A percentile compares a stretch with the other conserved stretches of the same genome.
Conservation (phyloP, 2,329 filamentous ascomycete species). For the Cytospora piceicola region DNA sequence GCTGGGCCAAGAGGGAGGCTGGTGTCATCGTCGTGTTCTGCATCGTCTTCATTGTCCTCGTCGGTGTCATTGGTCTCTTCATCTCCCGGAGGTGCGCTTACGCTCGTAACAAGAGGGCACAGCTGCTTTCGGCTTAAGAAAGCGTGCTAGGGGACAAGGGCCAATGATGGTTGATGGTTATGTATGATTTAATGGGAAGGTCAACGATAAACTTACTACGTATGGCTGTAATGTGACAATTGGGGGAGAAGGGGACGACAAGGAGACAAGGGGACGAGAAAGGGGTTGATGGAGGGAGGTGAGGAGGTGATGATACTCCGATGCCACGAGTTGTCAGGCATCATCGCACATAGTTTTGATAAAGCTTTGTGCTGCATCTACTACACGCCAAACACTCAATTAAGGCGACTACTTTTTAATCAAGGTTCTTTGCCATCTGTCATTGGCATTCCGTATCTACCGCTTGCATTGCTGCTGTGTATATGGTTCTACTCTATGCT, state of each 20-base stretch:
- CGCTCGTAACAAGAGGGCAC: conserved; percentile 33
- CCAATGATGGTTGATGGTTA: conserved; percentile 8
- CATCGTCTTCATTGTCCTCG: conserved; percentile 60
- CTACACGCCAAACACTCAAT: conserved; percentile 24
- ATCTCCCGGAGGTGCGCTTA: conserved; percentile 42
- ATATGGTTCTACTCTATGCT: not conserved
- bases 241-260: not conserved
- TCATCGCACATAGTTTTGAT: conserved; percentile 25
- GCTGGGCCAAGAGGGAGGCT: conserved; percentile 61
- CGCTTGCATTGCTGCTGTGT: not conserved
- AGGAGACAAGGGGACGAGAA: too few relatives aligned
- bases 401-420: conserved; percentile 16
- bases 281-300: not conserved
- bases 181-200: conserved; percentile 25
- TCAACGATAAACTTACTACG: conserved; percentile 23
- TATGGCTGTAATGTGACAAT: conserved; percentile 28
- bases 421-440: not conserved
- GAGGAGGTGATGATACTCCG: conserved; percentile 30
- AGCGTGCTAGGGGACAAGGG: not conserved
- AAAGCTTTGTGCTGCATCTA: conserved; percentile 22
- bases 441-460: not conserved
- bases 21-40: conserved; percentile 66
- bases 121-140: not conserved
- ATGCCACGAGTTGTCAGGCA: conserved; percentile 26
- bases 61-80: conserved; percentile 55